A percentile compares a stretch with the other conserved stretches of the same genome.
Evolutionary conservation across 2,329 filamentous ascomycete species (phyloP).

Genomic region (Immersiporthe knoxdaviesiana): DNA sequence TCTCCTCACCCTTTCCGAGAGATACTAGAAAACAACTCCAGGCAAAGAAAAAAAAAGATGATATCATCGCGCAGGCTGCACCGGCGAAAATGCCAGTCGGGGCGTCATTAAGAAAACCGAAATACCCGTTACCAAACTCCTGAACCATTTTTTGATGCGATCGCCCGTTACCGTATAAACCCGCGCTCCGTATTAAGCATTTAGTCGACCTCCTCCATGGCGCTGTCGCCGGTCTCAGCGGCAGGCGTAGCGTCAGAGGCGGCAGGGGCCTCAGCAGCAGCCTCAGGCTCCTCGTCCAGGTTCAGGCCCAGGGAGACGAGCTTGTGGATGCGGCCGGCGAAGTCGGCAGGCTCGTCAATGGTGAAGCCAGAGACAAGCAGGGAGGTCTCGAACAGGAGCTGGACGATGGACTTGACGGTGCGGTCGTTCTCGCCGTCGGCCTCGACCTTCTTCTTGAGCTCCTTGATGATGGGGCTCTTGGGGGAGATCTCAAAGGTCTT

Average conservation of each 20-base stretch:
- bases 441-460: slow-evolving; percentile 99
- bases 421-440: slow-evolving; percentile 96
- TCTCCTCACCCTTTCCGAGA: slow-evolving; percentile 23
- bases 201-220: slow-evolving; percentile 99
- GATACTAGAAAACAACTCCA: slow-evolving; percentile 29
- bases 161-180: slow-evolving; percentile 33
- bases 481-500: slow-evolving; percentile 99
- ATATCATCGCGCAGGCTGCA: slow-evolving; percentile 18
- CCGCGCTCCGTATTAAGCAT: slow-evolving; percentile 29
- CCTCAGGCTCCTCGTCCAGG: slow-evolving; percentile 91
- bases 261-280: slow-evolving; percentile 60
- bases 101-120: slow-evolving; percentile 36
- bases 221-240: slow-evolving; percentile 77
- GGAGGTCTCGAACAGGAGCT: slow-evolving; percentile 98
- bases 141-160: slow-evolving; percentile 46
- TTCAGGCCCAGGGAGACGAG: slow-evolving; percentile 97
- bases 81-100: slow-evolving; percentile 31
- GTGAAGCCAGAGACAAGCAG: slow-evolving; percentile 99
- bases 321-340: slow-evolving; percentile 99
- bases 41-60: slow-evolving; percentile 27
- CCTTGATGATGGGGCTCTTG: slow-evolving; percentile 95
- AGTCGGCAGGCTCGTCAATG: slow-evolving; percentile 97
- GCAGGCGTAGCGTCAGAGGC: slow-evolving; percentile 61
- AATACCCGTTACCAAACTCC: slow-evolving; percentile 44
- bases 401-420: slow-evolving; percentile 98